Conservation (phyloP, 805 yeast species). For the Saccharomycopsis selenospora region DNA sequence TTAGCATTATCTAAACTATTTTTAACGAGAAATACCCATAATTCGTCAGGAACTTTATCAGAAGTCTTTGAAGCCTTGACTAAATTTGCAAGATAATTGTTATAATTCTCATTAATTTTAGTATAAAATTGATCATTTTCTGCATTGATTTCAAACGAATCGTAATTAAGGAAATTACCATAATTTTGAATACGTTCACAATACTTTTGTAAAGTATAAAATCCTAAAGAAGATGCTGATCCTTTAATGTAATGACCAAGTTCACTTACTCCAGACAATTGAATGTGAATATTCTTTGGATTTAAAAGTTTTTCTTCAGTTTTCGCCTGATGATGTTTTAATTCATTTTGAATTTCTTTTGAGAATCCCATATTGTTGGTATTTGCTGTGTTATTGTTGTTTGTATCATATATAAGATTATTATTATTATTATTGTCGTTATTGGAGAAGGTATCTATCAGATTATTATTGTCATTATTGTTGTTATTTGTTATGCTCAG, state of each 20-base stretch:
- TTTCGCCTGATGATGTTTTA: slow-evolving; percentile 32
- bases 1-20: slow-evolving; percentile 49
- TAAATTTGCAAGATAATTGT: slow-evolving; percentile 12
- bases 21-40: slow-evolving; percentile 34
- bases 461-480: no score
- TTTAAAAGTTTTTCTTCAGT: slow-evolving; percentile 14
- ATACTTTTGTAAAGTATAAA: slow-evolving; percentile 70
- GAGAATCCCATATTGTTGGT: background rate
- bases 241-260: slow-evolving; percentile 94
- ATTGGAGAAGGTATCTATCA: no score
- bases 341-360: slow-evolving; percentile 21
- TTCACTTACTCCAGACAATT: slow-evolving; percentile 54
- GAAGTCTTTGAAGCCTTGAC: background rate
- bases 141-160: slow-evolving; percentile 10
- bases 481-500: no score
- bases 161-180: slow-evolving; percentile 35
- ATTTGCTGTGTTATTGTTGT: background rate
- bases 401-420: background rate
- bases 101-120: slow-evolving; percentile 11
- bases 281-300: slow-evolving; percentile 21
- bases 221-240: slow-evolving; percentile 88
- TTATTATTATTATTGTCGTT: background rate
- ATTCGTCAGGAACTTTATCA: slow-evolving; percentile 19
- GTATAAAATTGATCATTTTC: slow-evolving; percentile 16
- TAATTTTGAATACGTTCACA: slow-evolving; percentile 93